Evolutionary conservation across 2,329 filamentous ascomycete genomes (phyloP).

Genomic region (Pseudogymnoascus sp.): DNA sequence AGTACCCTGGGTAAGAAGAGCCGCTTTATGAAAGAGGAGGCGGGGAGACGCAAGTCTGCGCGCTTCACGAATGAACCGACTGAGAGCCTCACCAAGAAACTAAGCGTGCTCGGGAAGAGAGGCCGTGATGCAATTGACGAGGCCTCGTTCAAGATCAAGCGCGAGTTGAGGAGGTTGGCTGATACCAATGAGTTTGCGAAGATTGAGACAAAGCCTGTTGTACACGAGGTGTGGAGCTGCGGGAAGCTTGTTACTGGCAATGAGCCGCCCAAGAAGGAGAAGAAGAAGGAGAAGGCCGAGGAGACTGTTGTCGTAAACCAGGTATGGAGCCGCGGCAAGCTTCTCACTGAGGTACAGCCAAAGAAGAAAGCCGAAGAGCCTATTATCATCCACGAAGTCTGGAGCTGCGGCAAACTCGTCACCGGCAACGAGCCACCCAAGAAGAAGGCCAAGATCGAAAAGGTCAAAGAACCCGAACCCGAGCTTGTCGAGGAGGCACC

Average conservation of each 20-base stretch:
- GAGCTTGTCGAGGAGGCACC: conserved; percentile 27
- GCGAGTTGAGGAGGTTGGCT: conserved; percentile 51
- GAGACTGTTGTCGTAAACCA: conserved; percentile 40
- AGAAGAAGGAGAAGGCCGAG: conserved; percentile 23
- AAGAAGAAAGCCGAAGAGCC: conserved; percentile 24
- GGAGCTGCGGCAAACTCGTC: conserved; percentile 12
- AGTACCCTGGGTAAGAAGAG: conserved; percentile 23
- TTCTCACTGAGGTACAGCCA: conserved; percentile 33
- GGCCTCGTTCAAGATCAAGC: conserved; percentile 38
- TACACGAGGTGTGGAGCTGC: conserved; percentile 7
- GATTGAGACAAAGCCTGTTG: conserved; percentile 44
- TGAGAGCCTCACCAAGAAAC: conserved; percentile 38
- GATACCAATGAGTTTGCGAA: conserved; percentile 54
- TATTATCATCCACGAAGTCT: neutral
- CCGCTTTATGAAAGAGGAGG: conserved; percentile 21
- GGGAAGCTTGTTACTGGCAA: conserved; percentile 12
- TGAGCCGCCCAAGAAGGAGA: conserved; percentile 22
- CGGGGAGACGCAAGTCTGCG: conserved; percentile 30
- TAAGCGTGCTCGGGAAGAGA: conserved; percentile 51
- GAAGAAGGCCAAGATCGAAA: conserved; percentile 28
- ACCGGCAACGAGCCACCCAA: conserved; percentile 16
- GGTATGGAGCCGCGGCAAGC: conserved; percentile 58
- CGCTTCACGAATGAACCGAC: conserved; percentile 35
- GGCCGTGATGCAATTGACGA: conserved; percentile 46
- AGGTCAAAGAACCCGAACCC: conserved; percentile 28